Base-by-base conservation (phyloP, 2,329 filamentous ascomycete species). In the Aspergillus pseudoglaucus region DNA sequence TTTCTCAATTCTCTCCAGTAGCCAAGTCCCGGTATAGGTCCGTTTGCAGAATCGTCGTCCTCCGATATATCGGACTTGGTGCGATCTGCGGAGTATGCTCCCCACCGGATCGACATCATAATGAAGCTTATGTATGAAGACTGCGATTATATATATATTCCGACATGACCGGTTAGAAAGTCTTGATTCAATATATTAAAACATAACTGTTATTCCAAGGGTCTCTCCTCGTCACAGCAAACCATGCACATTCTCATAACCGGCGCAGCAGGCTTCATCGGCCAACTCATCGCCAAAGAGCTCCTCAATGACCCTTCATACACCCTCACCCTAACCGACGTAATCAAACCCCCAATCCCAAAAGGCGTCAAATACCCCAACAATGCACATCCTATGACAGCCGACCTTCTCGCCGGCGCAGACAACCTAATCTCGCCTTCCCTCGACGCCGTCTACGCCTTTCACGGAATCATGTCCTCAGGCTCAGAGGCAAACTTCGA, bases 381-480 rank as follows among this genome's bases (percentile, higher is more conserved):
- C 45, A 77, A 80, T 61, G 77, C 76, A 0, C 73, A 65, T 18
- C 65, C 70, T 33, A 51, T 81, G 39, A 71, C 72, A 22, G 75
- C 77, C 8, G 80, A 84, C 59, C 71, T 83, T 2, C 70, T 80
- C 12, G 60, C 62, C 1, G 68, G 69, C 3, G 71, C 74, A 15
- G 58, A 60, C 18, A 53, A 58, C 10, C 51, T 73, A 4, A 64
- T 71, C 30, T 54, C 65, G 20, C 65, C 68, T 22, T 73, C 75
- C 1, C 67, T 81, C 3, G 70, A 75, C 50, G 76, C 77, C 42
- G 72, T 78, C 49, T 84, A 81, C 66, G 71, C 82, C 56, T 79
- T 85, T 62, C 82, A 85, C 64, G 82, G 82, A 52, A 82, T 84
- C 70, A 84, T 85, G 82, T 84, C 81, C 0, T 76, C 77, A 10